Evolutionary conservation across 441 rosid genomes (phyloP).

Genomic region (Pelargonium cotyledonis): DNA sequence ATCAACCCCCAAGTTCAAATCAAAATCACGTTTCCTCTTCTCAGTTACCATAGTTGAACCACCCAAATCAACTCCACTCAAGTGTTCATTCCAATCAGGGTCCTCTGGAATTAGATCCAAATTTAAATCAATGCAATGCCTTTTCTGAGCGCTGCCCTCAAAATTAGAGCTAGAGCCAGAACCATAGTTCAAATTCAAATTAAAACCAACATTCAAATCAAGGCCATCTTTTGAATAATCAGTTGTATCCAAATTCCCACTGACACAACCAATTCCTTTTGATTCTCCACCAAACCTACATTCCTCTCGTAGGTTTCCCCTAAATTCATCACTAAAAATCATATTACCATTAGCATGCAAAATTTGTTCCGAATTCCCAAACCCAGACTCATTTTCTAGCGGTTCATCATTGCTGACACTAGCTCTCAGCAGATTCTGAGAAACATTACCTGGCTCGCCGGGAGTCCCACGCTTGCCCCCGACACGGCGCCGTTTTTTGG

Average conservation of each 20-base stretch:
- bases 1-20: constrained; percentile 68
- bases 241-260: constrained; percentile 21
- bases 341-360: too few species aligned
- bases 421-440: constrained; percentile 24
- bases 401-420: not conserved
- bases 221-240: constrained; percentile 13
- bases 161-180: not conserved
- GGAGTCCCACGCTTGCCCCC: constrained; percentile 29
- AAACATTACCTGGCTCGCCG: not conserved
- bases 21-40: constrained; percentile 51
- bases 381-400: not conserved
- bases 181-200: constrained; percentile 19
- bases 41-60: constrained; percentile 20
- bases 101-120: constrained; percentile 47
- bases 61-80: constrained; percentile 7
- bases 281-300: constrained; percentile 28
- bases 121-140: constrained; percentile 65
- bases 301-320: constrained; percentile 18
- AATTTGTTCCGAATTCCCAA: too few species aligned
- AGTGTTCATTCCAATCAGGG: constrained; percentile 44
- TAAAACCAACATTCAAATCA: constrained; percentile 43
- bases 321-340: too few species aligned
- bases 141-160: constrained; percentile 29
- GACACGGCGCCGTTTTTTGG: constrained; percentile 54
- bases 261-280: constrained; percentile 27